These are phyloP conservation scores for Fusarium sp. DNA, from an alignment of 2,329 filamentous ascomycete genomes.

Conservation along the genomic window DNA sequence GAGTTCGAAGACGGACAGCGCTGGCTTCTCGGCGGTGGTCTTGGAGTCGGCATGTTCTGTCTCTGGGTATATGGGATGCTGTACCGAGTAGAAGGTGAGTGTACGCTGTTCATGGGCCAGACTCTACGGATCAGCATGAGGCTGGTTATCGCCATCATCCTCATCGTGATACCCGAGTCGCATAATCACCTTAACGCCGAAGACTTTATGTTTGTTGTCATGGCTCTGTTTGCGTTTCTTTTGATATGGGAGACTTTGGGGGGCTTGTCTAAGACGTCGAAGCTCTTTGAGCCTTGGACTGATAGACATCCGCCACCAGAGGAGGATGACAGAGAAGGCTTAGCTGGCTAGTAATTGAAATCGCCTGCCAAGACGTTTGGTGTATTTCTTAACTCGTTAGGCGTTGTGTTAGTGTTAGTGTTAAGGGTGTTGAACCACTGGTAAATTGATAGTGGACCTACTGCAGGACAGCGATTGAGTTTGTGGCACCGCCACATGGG, in stretches of 20 bases:
- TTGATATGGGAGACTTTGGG: slow-evolving; percentile 59
- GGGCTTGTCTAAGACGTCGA: slow-evolving; percentile 48
- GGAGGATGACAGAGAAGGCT: slow-evolving; percentile 36
- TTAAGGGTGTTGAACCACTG: background rate
- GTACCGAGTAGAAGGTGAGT: slow-evolving; percentile 55
- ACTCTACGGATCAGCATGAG: slow-evolving; percentile 52
- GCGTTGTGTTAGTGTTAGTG: background rate
- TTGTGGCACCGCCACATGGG: slow-evolving; percentile 13
- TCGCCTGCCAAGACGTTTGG: background rate
- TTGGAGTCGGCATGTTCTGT: slow-evolving; percentile 59
- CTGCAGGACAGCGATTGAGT: background rate
- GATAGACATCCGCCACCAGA: slow-evolving; percentile 46
- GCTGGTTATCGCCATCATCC: slow-evolving; percentile 48
- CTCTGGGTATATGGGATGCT: slow-evolving; percentile 58
- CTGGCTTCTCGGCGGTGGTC: slow-evolving; percentile 61
- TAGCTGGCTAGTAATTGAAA: slow-evolving; percentile 10
- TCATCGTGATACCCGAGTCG: slow-evolving; percentile 54
- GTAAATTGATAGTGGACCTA: background rate
- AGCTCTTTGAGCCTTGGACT: slow-evolving; percentile 52
- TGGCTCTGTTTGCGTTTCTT: slow-evolving; percentile 57
- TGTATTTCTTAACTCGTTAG: background rate
- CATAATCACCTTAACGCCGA: slow-evolving; percentile 48
- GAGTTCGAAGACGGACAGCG: slow-evolving; percentile 57
- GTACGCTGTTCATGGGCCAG: slow-evolving; percentile 51
- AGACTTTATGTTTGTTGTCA: slow-evolving; percentile 56